A percentile compares a stretch with the other conserved stretches of the same genome.
Conservation (phyloP, 2,329 filamentous ascomycete species). For the Akanthomyces lecanii region DNA sequence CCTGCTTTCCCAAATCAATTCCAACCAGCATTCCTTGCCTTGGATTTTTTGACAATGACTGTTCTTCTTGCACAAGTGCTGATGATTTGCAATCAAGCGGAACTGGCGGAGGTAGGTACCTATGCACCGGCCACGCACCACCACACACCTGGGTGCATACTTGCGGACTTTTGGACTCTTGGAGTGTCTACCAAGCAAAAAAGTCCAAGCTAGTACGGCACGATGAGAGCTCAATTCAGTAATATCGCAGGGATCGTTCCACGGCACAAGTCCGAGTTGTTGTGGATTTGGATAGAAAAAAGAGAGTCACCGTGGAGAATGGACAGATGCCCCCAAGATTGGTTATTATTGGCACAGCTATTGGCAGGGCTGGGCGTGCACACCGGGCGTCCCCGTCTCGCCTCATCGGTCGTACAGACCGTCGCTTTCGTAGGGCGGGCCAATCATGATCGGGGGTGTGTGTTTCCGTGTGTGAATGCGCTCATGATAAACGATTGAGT, state of each 20-base stretch:
- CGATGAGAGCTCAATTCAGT: not conserved
- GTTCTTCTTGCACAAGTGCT: not conserved
- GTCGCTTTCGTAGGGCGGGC: not conserved
- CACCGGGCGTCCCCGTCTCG: not conserved
- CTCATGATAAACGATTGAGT: not conserved
- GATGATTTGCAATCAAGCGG: conserved; percentile 1
- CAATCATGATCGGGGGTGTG: not conserved
- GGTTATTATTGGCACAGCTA: not conserved
- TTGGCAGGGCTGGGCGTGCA: not conserved
- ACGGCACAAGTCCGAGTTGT: not conserved
- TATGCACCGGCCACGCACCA: too few species aligned
- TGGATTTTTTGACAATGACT: too few species aligned
- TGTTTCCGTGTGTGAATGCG: too few species aligned
- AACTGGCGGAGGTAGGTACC: not conserved
- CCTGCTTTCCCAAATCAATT: too few species aligned
- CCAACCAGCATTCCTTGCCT: too few species aligned
- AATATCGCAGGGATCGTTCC: not conserved
- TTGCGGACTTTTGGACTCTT: not conserved
- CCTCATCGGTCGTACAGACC: not conserved
- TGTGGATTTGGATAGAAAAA: not conserved
- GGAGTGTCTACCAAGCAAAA: not conserved
- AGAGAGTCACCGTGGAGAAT: not conserved
- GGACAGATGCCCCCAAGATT: not conserved
- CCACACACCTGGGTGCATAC: too few species aligned
- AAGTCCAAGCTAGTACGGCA: not conserved